phyloP scores from a whole-genome alignment of 2,329 filamentous ascomycete genomes.

The Cryphonectria nitschkei region DNA sequence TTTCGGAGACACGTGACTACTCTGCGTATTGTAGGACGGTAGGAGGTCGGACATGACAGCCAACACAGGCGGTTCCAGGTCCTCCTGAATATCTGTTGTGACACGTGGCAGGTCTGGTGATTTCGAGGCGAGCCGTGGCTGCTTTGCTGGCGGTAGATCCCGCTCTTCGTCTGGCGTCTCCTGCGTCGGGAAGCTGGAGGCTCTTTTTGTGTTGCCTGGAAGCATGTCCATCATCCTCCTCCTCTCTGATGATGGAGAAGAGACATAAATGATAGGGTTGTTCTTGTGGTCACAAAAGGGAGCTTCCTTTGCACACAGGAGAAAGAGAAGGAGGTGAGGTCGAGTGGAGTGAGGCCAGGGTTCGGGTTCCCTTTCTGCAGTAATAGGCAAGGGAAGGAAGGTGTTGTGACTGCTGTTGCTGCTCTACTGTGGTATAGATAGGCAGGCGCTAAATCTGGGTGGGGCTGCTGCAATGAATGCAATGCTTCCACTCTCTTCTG shows the following conservation, averaged over 20 bases:
- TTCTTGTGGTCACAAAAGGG: not conserved
- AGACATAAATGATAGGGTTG: not conserved
- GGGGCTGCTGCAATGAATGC: too few species aligned
- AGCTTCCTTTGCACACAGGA: too few species aligned
- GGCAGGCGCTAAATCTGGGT: not conserved
- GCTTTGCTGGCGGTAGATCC: not conserved
- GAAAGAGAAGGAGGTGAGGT: not conserved
- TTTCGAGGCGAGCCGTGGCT: conserved; percentile 12
- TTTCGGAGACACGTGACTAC: not conserved
- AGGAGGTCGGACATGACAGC: conserved; percentile 7
- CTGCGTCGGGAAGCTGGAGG: not conserved
- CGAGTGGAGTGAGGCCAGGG: not conserved
- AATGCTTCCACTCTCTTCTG: not conserved
- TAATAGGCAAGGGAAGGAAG: not conserved
- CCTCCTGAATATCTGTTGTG: conserved; percentile 14
- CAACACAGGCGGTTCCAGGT: not conserved
- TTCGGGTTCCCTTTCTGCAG: not conserved
- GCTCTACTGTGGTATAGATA: too few species aligned
- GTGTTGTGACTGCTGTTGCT: too few species aligned
- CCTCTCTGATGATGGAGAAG: not conserved
- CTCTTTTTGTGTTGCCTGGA: not conserved
- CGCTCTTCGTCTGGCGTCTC: conserved; percentile 9
- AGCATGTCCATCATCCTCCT: not conserved
- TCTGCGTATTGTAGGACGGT: not conserved
- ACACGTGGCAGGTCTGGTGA: conserved; percentile 15